Base-by-base conservation (phyloP, 805 yeast genomes). In the Cyberlindnera mississippiensis region DNA sequence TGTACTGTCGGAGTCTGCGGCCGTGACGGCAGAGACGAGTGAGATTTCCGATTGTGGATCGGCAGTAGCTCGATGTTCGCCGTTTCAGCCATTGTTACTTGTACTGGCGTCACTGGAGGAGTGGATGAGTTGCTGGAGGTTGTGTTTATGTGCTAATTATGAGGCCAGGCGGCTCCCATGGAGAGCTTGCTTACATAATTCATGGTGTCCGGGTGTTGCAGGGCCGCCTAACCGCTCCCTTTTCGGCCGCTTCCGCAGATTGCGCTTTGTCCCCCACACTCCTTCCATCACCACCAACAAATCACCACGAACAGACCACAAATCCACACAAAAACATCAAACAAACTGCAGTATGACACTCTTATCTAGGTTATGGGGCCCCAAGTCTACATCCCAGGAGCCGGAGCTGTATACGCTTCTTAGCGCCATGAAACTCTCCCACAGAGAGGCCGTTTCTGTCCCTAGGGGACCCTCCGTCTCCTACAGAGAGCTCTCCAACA, bases 381-480 rank as follows among this genome's bases (percentile, higher is more conserved):
- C 24, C 24, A 33, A 13, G 19, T 24, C 9, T 19, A 7, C 13
- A 4, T 18, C 36, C n/a, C 31, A 5, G 14, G 34, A 41, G 31
- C 45, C 49, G 1, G 46, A 46, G 35, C 35, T 30, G 13, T 26
- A 38, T 15, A 67, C 73, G 2, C 66, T 71, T 47, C 64, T 56
- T 32, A 60, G 61, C 9, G 61, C 71, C 2, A 60, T 71, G 42
- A 44, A 44, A 14, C 59, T 66, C 2, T 59, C 70, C 1, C 67
- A 67, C 30, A 57, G 61, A 24, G 58, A 65, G 14, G 78, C 79
- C 7, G 51, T 78, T 19, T 54, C 68, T 24, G 57, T 75, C 17
- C 82, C 82, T 6, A 70, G 68, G 2, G 73, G 72, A n/a, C 65
- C 71, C 13, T 57, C 62, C 27, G 60, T 79, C 8, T 59, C 69